Evolutionary conservation across 1,284 basidiomycete species (phyloP), one percentile per base, ranked within the genome.

Genomic region (Stereum hirsutum): DNA sequence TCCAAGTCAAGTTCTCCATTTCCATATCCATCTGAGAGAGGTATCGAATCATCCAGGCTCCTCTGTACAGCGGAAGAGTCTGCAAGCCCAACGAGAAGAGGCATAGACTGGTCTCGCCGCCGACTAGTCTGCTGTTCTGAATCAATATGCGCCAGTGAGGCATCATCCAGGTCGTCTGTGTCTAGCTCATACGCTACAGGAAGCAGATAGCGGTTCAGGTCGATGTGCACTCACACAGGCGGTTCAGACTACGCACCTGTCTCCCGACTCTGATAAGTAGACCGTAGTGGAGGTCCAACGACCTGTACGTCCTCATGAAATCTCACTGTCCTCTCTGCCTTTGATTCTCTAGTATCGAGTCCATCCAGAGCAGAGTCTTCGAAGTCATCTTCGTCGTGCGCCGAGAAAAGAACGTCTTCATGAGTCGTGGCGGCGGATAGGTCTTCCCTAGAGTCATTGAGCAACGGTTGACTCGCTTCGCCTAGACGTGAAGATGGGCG

Each of bases 121-220:
- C 66, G 55, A 15, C 63, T 60, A 26, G 52, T 55, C 26, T 57
- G 59, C 26, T 57, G 48, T 27, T 52, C 60, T 11, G 56, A 49
- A 26, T 56, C 59, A 12, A 70, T 59, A 41, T 68, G 68, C 3
- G 57, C 57, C 20, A 70, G 52, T 32, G 70, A 58, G 5, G 70
- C 66, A 21, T 81, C 80, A 45, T 88, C 84, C 14, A 89, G 60
- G 32, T 85, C 83, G 56, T 88, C 85, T 0, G 75, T 67, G 54
- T 89, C 87, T 26, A 86, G 72, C 15, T 89, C 86, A 58, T 71
- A 89, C 57, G 86, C 86, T 89, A 38, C 14, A 34, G 23, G 17
- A 8, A 14, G 20, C 17, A 21, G 10, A 21, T 15, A 37, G 14
- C 36, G 45, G 12, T 11, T 12, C 8, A 34, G 20, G 11, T 11